phyloP scores from a whole-genome alignment of 106 monocot species.

The Dendrobium catenatum region DNA sequence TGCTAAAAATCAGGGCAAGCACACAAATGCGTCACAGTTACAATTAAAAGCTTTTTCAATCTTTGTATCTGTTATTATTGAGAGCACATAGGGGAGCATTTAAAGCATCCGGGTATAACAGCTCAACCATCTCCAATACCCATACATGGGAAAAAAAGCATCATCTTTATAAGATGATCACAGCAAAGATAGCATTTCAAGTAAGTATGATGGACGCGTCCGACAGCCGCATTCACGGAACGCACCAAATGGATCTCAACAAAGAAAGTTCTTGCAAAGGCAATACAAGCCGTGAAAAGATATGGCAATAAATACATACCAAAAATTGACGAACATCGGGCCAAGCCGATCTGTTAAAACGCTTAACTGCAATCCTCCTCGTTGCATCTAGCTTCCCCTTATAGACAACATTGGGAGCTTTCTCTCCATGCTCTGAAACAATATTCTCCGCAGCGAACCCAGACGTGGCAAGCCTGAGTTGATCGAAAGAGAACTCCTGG shows the following conservation, averaged over 20 bases:
- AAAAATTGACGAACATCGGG: conserved; percentile 48
- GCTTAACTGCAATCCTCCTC: conserved; percentile 35
- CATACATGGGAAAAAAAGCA: not conserved
- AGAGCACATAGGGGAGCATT: not conserved
- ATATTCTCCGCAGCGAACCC: conserved; percentile 60
- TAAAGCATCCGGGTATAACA: not conserved
- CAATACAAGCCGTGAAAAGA: not conserved
- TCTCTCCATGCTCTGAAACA: conserved; percentile 74
- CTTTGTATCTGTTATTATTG: not conserved
- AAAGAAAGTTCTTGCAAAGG: not conserved
- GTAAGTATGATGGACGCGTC: not conserved
- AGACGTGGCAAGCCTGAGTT: conserved; percentile 56
- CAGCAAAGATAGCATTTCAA: not conserved
- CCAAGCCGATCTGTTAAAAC: conserved; percentile 45
- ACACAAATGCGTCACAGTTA: not conserved
- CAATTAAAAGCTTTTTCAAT: not conserved
- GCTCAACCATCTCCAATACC: not conserved
- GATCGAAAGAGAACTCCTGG: conserved; percentile 57
- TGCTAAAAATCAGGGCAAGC: not conserved
- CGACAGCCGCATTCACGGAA: not conserved
- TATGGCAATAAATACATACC: conserved; percentile 15
- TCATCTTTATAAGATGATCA: not conserved
- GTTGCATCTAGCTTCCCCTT: conserved; percentile 34
- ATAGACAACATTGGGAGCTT: conserved; percentile 80
- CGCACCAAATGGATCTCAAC: not conserved